These are phyloP conservation scores for Talaromyces thailandensis DNA, from an alignment of 495 filamentous ascomycete genomes.

Conservation along the genomic window DNA sequence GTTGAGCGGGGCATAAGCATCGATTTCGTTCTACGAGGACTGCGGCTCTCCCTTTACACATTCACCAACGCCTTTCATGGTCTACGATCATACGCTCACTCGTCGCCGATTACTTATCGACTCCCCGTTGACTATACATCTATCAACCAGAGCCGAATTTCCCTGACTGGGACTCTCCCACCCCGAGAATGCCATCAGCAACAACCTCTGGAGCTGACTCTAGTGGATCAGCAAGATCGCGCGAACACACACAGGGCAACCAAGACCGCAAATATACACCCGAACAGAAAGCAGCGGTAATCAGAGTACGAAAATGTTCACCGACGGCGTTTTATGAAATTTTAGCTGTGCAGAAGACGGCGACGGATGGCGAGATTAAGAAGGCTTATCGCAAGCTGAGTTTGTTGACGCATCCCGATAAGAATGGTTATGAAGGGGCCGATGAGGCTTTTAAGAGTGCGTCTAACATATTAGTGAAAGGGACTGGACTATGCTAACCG, in stretches of 20 bases:
- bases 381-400: slow-evolving; percentile 94
- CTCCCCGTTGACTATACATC: not conserved
- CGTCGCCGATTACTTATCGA: not conserved
- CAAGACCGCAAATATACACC: slow-evolving; percentile 80
- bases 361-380: slow-evolving; percentile 79
- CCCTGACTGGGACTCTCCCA: not conserved
- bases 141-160: not conserved
- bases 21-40: not conserved
- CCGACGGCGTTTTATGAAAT: slow-evolving; percentile 94
- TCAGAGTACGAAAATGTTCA: slow-evolving; percentile 74
- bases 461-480: too few relatives aligned
- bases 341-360: slow-evolving; percentile 61
- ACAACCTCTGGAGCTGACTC: slow-evolving; percentile 63
- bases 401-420: slow-evolving; percentile 93
- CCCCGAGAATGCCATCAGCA: slow-evolving; percentile 58
- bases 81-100: not conserved
- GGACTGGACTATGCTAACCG: too few relatives aligned
- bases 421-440: slow-evolving; percentile 94
- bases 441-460: slow-evolving; percentile 94
- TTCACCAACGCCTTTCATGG: not conserved
- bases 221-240: slow-evolving; percentile 57
- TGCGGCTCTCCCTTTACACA: not conserved
- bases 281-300: slow-evolving; percentile 83
- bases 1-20: not conserved
- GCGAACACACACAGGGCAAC: slow-evolving; percentile 89